Base-by-base conservation (phyloP, 305 asterid genomes). In the Andrographis paniculata region DNA sequence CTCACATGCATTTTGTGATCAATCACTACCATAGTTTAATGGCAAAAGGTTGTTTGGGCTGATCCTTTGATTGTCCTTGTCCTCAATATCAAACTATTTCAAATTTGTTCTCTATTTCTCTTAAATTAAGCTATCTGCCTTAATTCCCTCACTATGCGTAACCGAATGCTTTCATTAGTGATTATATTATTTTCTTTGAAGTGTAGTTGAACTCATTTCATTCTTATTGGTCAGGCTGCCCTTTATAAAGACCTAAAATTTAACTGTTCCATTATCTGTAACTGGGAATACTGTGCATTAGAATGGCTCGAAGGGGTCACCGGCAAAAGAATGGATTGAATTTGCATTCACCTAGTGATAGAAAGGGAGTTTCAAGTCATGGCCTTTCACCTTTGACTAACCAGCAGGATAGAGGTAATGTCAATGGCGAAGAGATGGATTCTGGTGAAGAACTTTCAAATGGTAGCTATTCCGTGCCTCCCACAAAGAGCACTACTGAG, bases 241-340 rank as follows among this genome's bases (percentile, higher is more conserved):
- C 51, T 67, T 58, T 42, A 31, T 52, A 27, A 68, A 58, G 57
- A 49, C 42, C 52, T 59, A 49, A 60, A n/a, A 54, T 53, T 62
- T 49, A 56, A 45, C 36, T 38, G 33, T 17, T 33, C 19, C 40
- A 18, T 44, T 41, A 41, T 12, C 51, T 30, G 38, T 42, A 44
- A 45, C 53, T 44, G 52, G 53, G 43, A 45, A 28, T 45, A 20
- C 41, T 52, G 17, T 46, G 45, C 65, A 33, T 27, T n/a, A 31
- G 53, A 23, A 89, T 89, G 98, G 96, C 87, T 61, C 76, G 87
- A 62, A 89, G 82, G 53, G 74, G 78, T 52, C 73, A 52, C 55
- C 80, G 72, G 45, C 88, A 71, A 48, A 78, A 73, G 72, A 64
- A 71, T 30, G 82, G 77, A 45, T 9, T 69, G 63, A 73, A 64